Evolutionary conservation across 2,329 filamentous ascomycete species (phyloP).

Genomic region (Albifimbria verrucaria): DNA sequence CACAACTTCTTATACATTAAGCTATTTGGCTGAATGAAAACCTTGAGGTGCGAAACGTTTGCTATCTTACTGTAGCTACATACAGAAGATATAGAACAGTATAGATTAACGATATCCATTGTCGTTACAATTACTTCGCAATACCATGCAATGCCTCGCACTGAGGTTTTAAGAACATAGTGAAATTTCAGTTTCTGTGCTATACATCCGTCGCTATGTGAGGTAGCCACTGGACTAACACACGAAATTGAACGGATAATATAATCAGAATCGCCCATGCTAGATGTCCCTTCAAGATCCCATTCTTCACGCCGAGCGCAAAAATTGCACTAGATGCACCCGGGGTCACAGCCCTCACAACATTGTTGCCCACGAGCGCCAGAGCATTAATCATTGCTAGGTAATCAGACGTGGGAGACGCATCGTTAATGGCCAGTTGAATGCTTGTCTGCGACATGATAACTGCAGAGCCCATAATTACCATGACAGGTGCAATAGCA

Average conservation of each 20-base stretch:
- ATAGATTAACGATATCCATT: no score
- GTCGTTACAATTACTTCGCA: no score
- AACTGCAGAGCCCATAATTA: slow-evolving; percentile 56
- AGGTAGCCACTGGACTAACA: slow-evolving; percentile 25
- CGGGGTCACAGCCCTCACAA: slow-evolving; percentile 62
- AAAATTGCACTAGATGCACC: slow-evolving; percentile 65
- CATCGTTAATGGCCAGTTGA: slow-evolving; percentile 73
- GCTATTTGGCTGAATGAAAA: no score
- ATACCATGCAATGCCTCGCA: no score
- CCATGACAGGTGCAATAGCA: slow-evolving; percentile 45
- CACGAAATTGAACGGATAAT: slow-evolving; percentile 21
- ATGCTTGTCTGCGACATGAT: slow-evolving; percentile 68
- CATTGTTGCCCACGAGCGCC: slow-evolving; percentile 56
- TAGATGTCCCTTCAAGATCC: slow-evolving; percentile 59
- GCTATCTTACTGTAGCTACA: no score
- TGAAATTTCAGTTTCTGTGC: no score
- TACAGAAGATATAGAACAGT: no score
- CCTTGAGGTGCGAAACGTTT: no score
- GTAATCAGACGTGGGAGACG: slow-evolving; percentile 60
- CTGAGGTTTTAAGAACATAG: no score
- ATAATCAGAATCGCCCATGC: slow-evolving; percentile 31
- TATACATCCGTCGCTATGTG: no score
- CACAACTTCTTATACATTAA: no score
- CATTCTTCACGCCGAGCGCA: slow-evolving; percentile 60
- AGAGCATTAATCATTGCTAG: slow-evolving; percentile 69